These are phyloP conservation scores for Tephrocybe sp. DNA, from an alignment of 768 basidiomycete species.

Conservation along the genomic window DNA sequence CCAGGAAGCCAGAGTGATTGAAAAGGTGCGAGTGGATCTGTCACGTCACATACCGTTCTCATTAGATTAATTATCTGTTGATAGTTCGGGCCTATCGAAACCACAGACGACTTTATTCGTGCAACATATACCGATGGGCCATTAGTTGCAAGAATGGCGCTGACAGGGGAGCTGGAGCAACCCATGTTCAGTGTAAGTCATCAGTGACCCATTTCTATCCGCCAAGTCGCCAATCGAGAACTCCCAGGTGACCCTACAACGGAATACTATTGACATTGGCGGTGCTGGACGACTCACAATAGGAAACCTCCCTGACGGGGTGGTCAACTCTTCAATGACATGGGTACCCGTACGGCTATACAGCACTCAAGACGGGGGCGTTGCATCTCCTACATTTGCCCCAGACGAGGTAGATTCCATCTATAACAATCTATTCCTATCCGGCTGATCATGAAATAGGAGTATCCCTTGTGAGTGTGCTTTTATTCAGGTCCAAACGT, in stretches of 20 bases:
- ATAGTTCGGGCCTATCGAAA: conserved; percentile 22
- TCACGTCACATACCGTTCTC: not conserved
- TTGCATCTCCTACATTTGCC: conserved; percentile 50
- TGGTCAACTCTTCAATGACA: conserved; percentile 54
- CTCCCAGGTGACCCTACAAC: conserved; percentile 52
- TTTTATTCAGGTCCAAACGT: not conserved
- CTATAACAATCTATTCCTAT: not conserved
- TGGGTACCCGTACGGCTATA: conserved; percentile 70
- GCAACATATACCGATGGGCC: conserved; percentile 40
- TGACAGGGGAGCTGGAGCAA: conserved; percentile 36
- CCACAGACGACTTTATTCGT: conserved; percentile 35
- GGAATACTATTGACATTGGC: conserved; percentile 55
- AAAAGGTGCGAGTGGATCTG: conserved; percentile 20
- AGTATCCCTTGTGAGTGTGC: conserved; percentile 35
- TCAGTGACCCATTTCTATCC: not conserved
- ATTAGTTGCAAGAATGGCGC: conserved; percentile 44
- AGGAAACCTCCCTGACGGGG: conserved; percentile 55
- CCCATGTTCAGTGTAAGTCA: conserved; percentile 49
- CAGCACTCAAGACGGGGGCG: conserved; percentile 48
- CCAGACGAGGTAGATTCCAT: conserved; percentile 50
- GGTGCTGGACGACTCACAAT: conserved; percentile 60
- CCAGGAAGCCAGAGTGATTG: conserved; percentile 28
- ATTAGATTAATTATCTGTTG: not conserved
- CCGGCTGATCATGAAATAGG: conserved; percentile 14
- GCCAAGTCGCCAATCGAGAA: not conserved